Percentiles rank a stretch among this genome's conserved stretches.
Conservation (phyloP, 2,329 filamentous ascomycete species). For the Calonectria fujianensis region DNA sequence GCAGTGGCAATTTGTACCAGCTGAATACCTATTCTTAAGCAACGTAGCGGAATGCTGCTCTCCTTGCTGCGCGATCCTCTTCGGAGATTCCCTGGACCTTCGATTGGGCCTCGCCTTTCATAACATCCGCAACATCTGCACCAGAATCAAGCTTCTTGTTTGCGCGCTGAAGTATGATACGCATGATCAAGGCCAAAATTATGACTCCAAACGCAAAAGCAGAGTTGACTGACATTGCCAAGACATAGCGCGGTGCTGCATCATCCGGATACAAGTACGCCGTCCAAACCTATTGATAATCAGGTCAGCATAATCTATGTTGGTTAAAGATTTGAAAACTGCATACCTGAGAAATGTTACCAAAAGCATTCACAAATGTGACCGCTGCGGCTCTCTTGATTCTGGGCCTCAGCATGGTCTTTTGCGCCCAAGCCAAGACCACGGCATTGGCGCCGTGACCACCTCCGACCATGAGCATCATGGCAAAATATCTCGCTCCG, state of each 20-base stretch:
- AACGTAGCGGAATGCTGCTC: constrained; percentile 35
- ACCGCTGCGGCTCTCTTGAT: constrained; percentile 40
- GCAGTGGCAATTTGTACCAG: background rate
- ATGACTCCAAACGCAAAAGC: constrained; percentile 33
- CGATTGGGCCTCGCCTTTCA: constrained; percentile 38
- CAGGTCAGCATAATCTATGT: background rate
- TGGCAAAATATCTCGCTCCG: constrained; percentile 39
- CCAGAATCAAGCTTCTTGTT: constrained; percentile 39
- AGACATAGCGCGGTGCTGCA: constrained; percentile 30
- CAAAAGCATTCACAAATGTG: constrained; percentile 36
- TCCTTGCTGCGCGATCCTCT: constrained; percentile 27
- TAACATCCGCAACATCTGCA: constrained; percentile 34
- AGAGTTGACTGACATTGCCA: constrained; percentile 39
- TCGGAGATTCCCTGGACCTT: constrained; percentile 30
- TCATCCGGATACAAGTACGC: constrained; percentile 34
- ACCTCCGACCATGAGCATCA: constrained; percentile 41
- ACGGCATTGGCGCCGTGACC: constrained; percentile 39
- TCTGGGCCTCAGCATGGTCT: constrained; percentile 36
- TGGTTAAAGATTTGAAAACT: background rate
- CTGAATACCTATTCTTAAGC: background rate
- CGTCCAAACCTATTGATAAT: constrained; percentile 25
- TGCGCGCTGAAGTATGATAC: constrained; percentile 32
- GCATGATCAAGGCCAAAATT: constrained; percentile 25
- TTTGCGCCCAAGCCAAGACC: constrained; percentile 38
- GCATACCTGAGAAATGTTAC: constrained; percentile 37